These are phyloP conservation scores for Astrephomene gubernaculifera DNA, from an alignment of 139 green algal species.

Conservation along the genomic window DNA sequence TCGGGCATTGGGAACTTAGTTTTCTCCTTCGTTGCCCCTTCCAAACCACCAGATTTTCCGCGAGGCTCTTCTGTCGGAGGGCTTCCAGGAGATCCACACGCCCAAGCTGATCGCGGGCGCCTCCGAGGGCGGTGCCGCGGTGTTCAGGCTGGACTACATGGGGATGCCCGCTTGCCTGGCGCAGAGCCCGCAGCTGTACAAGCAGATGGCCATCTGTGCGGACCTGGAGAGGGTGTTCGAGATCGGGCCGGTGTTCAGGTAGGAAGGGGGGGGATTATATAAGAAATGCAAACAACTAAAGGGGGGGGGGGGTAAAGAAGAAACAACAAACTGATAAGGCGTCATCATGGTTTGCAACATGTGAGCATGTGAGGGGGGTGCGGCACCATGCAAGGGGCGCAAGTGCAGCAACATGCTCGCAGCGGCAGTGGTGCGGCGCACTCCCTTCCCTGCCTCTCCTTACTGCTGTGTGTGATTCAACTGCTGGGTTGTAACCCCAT, in stretches of 20 bases:
- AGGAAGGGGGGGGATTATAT: constrained; percentile 8
- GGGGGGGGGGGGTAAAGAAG: too few species aligned
- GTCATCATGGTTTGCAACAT: too few species aligned
- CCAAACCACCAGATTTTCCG: constrained; percentile 86
- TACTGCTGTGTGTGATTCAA: too few species aligned
- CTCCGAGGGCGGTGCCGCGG: constrained; percentile 90
- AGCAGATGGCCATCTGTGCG: constrained; percentile 98
- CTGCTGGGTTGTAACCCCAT: too few species aligned
- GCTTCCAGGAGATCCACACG: constrained; percentile 98
- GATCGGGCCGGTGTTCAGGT: constrained; percentile 97
- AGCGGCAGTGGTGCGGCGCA: too few species aligned
- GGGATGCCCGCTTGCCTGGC: constrained; percentile 92
- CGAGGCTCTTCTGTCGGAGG: constrained; percentile 75
- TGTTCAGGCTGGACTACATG: constrained; percentile 98
- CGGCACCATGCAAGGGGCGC: too few species aligned
- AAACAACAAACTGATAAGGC: too few species aligned
- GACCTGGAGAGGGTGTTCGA: constrained; percentile 97
- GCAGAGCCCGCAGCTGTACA: constrained; percentile 94
- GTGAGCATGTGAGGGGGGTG: too few species aligned
- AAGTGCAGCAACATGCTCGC: too few species aligned
- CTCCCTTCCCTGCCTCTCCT: too few species aligned
- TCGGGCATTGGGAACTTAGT: too few species aligned
- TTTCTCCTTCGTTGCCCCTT: neutral
- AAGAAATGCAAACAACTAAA: too few species aligned
- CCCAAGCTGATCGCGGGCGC: constrained; percentile 91